Evolutionary conservation across 2,329 filamentous ascomycete species (phyloP), one percentile per base, ranked within the genome.

Genomic region (Phaeophleospora eucalypticola): DNA sequence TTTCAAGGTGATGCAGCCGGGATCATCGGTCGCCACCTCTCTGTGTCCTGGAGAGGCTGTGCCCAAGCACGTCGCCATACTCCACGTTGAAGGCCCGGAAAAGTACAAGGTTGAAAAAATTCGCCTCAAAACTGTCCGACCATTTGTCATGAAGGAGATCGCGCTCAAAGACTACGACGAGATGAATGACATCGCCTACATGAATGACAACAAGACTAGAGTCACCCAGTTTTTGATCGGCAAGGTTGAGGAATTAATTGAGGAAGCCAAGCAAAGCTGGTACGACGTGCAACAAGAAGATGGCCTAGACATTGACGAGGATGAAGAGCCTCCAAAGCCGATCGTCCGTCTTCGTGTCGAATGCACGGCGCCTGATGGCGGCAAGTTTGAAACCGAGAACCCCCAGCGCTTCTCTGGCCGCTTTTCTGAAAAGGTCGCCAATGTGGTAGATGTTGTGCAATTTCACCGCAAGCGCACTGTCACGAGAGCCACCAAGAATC

Each of bases 1-100:
- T 0, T 98, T 98, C 58, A 83, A 93, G 58, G 91, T 98, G 53
- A 96, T 98, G 81, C 93, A 98, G 61, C 93, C 93, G 0, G 93
- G 93, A 0, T 98, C 93, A 0, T 97, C 93, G 0, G 86, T 98
- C 0, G 93, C 91, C 0, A 98, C 93, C 1, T 97, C 93, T 0
- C 74, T 98, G 0, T 83, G 93, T 7, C 85, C 87, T 0, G 90
- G 90, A 20, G 93, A 98, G 69, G 87, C 93, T 0, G 88, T 89
- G 1, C 76, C 88, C 6, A 98, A 98, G 65, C 87, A 97, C 46
- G 87, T 97, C 4, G 84, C 89, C 1, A 85, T 98, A 16, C 66
- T 97, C 41, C 93, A 78, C 57, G 74, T 98, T 43, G 93, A 83
- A 0, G 91, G 90, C 7, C 87, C 83, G 49, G 80, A 90, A 9